These are phyloP conservation scores for Globisporangium megalacanthum DNA, from an alignment of 352 stramenopile genomes.

Conservation along the genomic window DNA sequence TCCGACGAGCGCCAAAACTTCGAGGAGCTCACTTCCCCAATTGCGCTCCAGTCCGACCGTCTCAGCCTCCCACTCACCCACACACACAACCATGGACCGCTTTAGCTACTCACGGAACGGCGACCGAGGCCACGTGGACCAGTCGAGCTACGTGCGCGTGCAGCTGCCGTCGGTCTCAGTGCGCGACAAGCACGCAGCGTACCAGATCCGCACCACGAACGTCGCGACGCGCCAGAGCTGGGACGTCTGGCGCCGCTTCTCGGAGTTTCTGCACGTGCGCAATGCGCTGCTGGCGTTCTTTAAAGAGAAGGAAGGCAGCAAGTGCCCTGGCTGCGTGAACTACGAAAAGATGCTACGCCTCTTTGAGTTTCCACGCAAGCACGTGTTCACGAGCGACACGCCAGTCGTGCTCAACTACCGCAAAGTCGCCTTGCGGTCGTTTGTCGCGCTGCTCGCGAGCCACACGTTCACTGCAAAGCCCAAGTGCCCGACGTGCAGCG, in stretches of 20 bases:
- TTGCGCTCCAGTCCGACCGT: constrained; percentile 1
- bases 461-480: constrained; percentile 78
- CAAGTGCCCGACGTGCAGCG: constrained; percentile 78
- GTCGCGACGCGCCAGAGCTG: constrained; percentile 61
- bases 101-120: constrained; percentile 84
- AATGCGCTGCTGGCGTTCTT: constrained; percentile 68
- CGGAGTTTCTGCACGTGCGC: constrained; percentile 73
- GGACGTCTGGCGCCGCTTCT: constrained; percentile 73
- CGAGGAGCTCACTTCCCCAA: neutral
- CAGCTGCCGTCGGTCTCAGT: constrained; percentile 42
- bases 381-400: constrained; percentile 76
- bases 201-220: constrained; percentile 69
- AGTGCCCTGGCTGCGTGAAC: constrained; percentile 77
- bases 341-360: constrained; percentile 77
- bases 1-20: neutral
- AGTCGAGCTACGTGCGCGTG: constrained; percentile 70
- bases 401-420: constrained; percentile 76
- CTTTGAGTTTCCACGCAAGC: constrained; percentile 84
- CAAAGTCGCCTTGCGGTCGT: constrained; percentile 66
- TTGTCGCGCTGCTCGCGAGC: constrained; percentile 65
- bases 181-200: constrained; percentile 45
- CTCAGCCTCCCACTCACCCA: neutral
- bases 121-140: constrained; percentile 46
- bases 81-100: constrained; percentile 23
- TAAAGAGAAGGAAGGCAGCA: constrained; percentile 36